Conservation (phyloP, 305 asterid genomes). For the Rubia peregrina region DNA sequence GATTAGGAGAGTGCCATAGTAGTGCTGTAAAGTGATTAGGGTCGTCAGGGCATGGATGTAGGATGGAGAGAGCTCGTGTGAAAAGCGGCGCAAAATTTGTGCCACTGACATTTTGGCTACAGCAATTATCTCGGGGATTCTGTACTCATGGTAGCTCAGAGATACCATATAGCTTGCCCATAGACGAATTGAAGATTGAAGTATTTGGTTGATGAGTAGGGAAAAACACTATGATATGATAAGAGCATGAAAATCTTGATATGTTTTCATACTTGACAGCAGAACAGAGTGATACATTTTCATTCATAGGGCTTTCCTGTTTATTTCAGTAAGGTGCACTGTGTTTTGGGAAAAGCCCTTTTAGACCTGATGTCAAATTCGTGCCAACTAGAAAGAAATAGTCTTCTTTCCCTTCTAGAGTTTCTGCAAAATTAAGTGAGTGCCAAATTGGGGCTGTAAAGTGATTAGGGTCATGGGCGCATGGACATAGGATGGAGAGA, state of each 20-base stretch:
- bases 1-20: constrained; percentile 8
- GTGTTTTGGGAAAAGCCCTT: background rate
- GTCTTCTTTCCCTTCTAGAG: background rate
- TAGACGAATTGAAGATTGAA: background rate
- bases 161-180: no score
- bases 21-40: background rate
- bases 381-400: no score
- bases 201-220: background rate
- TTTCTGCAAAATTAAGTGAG: constrained; percentile 17
- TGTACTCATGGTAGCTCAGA: background rate
- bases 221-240: background rate
- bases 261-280: background rate
- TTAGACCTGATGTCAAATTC: no score
- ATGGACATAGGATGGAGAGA: constrained; percentile 20
- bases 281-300: background rate
- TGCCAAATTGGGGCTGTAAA: constrained; percentile 19
- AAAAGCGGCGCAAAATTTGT: constrained; percentile 5
- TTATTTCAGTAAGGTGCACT: background rate
- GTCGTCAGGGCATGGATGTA: background rate
- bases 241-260: background rate
- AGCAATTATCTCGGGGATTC: background rate
- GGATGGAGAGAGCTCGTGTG: constrained; percentile 14
- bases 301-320: background rate
- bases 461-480: constrained; percentile 17
- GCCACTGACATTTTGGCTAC: background rate